Evolutionary conservation across 768 basidiomycete genomes (phyloP), one percentile per base, ranked within the genome.

Genomic region (Phallus indusiatus): DNA sequence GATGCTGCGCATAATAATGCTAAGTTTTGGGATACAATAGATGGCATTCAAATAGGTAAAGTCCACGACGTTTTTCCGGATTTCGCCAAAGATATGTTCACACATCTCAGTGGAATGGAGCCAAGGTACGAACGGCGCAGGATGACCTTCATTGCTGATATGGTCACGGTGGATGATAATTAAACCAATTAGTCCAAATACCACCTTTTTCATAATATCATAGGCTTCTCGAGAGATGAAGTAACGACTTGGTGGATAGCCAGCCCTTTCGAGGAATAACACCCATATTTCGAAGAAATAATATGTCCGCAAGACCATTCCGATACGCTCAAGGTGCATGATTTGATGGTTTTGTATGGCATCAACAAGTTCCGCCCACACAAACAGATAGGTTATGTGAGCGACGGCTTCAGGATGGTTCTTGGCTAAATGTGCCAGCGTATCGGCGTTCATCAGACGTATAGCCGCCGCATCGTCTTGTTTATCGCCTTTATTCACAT

Each of bases 401-500:
- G 70, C 74, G 0, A 62, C 20, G 0, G 65, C 47, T 1, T 73
- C 66, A 0, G 72, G 68, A 56, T 69, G 63, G 14, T 67, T 52
- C 0, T 69, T 52, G 2, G 59, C 51, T 9, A 71, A 33, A 12
- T 55, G 71, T 10, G 69, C 34, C 1, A 78, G 64, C 0, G 66
- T 63, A 3, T 61, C 60, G 0, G 73, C 71, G 5, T 72, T 76
- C 58, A 77, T 76, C 0, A 78, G 61, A 0, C 73, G 69, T 2
- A 69, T 56, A 0, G 77, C 78, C 0, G 77, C 77, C 59, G 65
- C 68, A 61, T 80, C 75, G 63, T 79, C 78, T 67, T 80, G 76
- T 0, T 70, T 62, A 55, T 80, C 76, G 0, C 76, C 28, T 49
- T 72, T 71, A 17, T 73, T 70, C 1, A 79, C 72, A 60, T 74